Base-by-base conservation (phyloP, 78 protist species). In the Dictyostelium citrinum region DNA sequence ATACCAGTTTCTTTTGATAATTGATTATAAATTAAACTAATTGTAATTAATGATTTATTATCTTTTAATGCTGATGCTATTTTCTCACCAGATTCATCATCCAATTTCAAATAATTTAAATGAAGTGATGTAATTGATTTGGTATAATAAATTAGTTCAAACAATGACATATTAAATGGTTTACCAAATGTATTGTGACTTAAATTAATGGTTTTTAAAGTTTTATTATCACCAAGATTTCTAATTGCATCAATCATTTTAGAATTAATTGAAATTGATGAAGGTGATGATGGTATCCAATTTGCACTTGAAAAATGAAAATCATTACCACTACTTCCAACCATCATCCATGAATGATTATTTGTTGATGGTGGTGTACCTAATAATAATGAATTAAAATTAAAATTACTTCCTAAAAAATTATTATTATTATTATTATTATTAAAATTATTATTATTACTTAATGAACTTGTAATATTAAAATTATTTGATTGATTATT, bases 141-240 rank as follows among this genome's bases (percentile, higher is more conserved):
- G 0, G 68, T 77, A 12, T 60, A 24, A 7, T 55, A 33, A 41
- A 64, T 17, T 29, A 77, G 17, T 31, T 86, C 92, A 9, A 43
- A 7, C 22, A 86, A 16, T 41, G 79, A 33, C 17, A 39, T 14
- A 45, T 77, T 86, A 27, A 86, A 74, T 5, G 35, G 68, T 61
- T 86, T 86, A 1, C 92, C 84, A 77, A 86, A 86, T 9, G 92
- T 86, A 31, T 86, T 86, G 22, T 86, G 92, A 37, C 84, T 86
- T 12, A 86, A 82, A 43, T 86, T 86, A 12, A 86, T 17, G 5
- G n/a, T 43, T 41, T 58, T 76, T 1, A 86, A 37, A 17, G 78
- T 51, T 24, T 41, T 33, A 31, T 86, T 86, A 39, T 37, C 43
- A 17, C 45, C 41, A 3, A 86, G 49, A 17, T n/a, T 37, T 39